Base-by-base conservation (phyloP, 2,329 filamentous ascomycete genomes). In the Exophiala sp. region DNA sequence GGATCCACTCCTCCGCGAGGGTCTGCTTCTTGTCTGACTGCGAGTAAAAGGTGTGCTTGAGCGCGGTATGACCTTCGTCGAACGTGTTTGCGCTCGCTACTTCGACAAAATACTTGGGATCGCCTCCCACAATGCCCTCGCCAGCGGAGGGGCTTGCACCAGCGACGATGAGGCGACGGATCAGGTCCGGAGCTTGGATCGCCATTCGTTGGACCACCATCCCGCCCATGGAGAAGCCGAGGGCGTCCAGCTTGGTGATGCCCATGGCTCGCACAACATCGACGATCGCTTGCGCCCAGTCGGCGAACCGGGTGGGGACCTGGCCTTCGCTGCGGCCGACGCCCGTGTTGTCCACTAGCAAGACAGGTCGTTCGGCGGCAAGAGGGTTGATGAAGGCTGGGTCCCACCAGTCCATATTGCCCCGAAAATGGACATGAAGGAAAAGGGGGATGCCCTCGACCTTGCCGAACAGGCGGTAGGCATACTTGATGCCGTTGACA, bases 211-310 rank as follows among this genome's bases (percentile, higher is more conserved):
- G 77, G 5, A 73, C 76, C 3, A 71, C 71, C 32, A 68, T 70
- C 0, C 77, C 77, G 11, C 78, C 77, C 71, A 80, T 76, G 8
- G 74, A 78, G 63, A 76, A 80, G 1, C 78, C 78, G 38, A 80
- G 52, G 6, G 80, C 58, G 53, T 80, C 76, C 43, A 73, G 66
- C 46, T 72, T 61, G 0, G 51, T 32, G n/a, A 77, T 58, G 1
- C 50, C 48, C 11, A 75, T 55, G 2, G 67, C 64, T 0, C 50
- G 20, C 9, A 71, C 52, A 32, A 74, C 62, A 10, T 52, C 47
- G 38, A 60, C 63, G 38, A 63, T 62, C 43, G 55, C 58, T 39
- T 60, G 59, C 5, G 72, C 71, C 56, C 74, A 71, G 2, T 66
- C 69, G 29, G 56, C 53, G 21, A 72, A 67, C 12, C 72, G 68